These are phyloP conservation scores for Panicum miliaceum DNA, from an alignment of 176 grass and related monocot species.

Conservation along the genomic window DNA sequence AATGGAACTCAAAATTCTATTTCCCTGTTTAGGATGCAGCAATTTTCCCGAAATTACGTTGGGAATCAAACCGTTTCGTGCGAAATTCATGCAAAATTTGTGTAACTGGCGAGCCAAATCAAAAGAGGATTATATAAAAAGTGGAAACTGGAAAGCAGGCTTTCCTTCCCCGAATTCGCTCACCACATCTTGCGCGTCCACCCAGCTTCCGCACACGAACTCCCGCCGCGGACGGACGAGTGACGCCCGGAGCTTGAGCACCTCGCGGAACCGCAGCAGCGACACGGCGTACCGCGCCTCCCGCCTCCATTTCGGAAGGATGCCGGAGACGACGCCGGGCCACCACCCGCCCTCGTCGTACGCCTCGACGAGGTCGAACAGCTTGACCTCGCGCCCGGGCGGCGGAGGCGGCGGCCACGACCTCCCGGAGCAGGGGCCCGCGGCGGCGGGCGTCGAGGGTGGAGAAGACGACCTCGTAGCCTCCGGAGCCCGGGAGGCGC, in stretches of 20 bases:
- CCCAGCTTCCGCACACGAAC: slow-evolving; percentile 49
- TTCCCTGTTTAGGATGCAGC: neutral
- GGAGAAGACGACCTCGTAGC: slow-evolving; percentile 37
- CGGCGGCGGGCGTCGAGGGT: neutral
- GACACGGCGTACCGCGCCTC: slow-evolving; percentile 46
- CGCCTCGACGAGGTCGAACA: slow-evolving; percentile 59
- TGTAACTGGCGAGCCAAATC: neutral
- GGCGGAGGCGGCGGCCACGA: neutral
- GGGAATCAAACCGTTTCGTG: neutral
- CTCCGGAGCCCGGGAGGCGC: neutral
- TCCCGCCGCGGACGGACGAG: slow-evolving; percentile 49
- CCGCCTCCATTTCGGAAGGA: neutral
- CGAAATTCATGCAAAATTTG: neutral
- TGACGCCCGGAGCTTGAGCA: slow-evolving; percentile 32
- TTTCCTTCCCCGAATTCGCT: neutral
- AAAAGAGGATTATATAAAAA: neutral
- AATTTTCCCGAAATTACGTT: neutral
- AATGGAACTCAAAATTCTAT: neutral
- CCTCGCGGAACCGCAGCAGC: slow-evolving; percentile 49
- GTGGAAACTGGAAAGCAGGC: neutral
- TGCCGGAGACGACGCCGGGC: slow-evolving; percentile 54
- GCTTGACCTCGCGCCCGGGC: neutral
- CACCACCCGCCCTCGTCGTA: slow-evolving; percentile 68
- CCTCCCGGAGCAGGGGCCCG: slow-evolving; percentile 9
- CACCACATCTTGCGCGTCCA: slow-evolving; percentile 42